phyloP scores from a whole-genome alignment of 2,329 filamentous ascomycete genomes.

The Fusarium foetens region DNA sequence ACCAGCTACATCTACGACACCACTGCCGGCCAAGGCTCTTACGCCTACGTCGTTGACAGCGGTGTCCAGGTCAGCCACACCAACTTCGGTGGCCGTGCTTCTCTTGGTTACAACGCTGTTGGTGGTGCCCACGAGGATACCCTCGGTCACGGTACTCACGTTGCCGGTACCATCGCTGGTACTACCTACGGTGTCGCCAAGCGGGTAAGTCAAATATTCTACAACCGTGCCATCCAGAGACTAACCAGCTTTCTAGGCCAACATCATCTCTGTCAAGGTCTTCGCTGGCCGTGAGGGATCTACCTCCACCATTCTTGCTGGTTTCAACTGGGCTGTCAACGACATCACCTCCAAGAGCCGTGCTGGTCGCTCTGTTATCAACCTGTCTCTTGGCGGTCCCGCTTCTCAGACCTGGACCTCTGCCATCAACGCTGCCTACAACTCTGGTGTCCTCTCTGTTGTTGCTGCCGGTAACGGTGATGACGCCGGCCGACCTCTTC shows the following conservation, averaged over 20 bases:
- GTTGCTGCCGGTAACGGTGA: slow-evolving; percentile 60
- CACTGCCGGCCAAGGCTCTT: slow-evolving; percentile 61
- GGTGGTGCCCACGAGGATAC: slow-evolving; percentile 48
- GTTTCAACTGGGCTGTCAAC: slow-evolving; percentile 55
- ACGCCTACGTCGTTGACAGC: slow-evolving; percentile 70
- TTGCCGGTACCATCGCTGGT: slow-evolving; percentile 53
- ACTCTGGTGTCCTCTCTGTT: slow-evolving; percentile 54
- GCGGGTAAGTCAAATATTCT: slow-evolving; percentile 37
- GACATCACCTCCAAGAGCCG: slow-evolving; percentile 48
- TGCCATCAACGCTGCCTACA: slow-evolving; percentile 55
- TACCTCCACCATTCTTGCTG: slow-evolving; percentile 52
- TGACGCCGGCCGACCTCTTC: slow-evolving; percentile 34
- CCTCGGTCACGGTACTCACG: slow-evolving; percentile 56
- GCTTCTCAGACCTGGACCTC: slow-evolving; percentile 50
- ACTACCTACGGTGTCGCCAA: slow-evolving; percentile 58
- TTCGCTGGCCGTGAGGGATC: slow-evolving; percentile 11
- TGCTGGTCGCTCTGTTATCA: slow-evolving; percentile 49
- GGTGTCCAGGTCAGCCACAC: slow-evolving; percentile 64
- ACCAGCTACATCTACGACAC: slow-evolving; percentile 60
- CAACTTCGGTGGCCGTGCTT: slow-evolving; percentile 61
- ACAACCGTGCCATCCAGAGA: neutral
- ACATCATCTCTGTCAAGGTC: slow-evolving; percentile 50
- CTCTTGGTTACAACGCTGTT: slow-evolving; percentile 52
- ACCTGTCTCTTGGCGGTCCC: slow-evolving; percentile 56
- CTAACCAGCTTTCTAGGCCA: slow-evolving; percentile 28